These are phyloP conservation scores for Cyberlindnera euphorbiiphila DNA, from an alignment of 805 yeast species.

Conservation along the genomic window DNA sequence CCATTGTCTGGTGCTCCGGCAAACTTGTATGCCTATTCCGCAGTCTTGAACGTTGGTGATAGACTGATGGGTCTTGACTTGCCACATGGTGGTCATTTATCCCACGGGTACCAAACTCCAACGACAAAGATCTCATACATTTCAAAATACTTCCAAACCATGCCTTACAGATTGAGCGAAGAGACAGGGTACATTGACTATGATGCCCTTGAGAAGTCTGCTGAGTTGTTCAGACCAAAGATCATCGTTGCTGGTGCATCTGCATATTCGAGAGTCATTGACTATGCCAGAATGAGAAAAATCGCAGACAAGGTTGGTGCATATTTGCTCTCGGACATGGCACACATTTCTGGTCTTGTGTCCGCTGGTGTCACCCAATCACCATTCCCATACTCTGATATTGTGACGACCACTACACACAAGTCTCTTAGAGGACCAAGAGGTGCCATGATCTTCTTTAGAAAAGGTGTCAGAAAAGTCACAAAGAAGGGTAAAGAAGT, in stretches of 20 bases:
- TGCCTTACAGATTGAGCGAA: conserved; percentile 95
- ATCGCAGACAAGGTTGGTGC: conserved; percentile 98
- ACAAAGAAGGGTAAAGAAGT: conserved; percentile 92
- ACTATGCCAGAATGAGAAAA: conserved; percentile 92
- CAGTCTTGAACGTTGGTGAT: conserved; percentile 91
- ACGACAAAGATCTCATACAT: conserved; percentile 91
- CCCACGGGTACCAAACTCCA: conserved; percentile 97
- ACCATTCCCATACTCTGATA: conserved; percentile 95
- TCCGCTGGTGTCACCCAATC: conserved; percentile 95
- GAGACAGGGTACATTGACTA: conserved; percentile 94
- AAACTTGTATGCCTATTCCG: conserved; percentile 93
- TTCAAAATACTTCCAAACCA: conserved; percentile 94
- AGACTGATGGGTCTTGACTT: conserved; percentile 97
- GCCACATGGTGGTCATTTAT: conserved; percentile 98
- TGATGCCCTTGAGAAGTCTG: conserved; percentile 89
- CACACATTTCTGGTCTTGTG: conserved; percentile 93
- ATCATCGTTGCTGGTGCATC: conserved; percentile 97
- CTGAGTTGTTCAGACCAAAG: conserved; percentile 91
- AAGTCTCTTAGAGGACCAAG: conserved; percentile 99
- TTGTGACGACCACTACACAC: conserved; percentile 98
- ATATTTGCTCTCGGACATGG: conserved; percentile 95
- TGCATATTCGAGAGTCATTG: conserved; percentile 95
- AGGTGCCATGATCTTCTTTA: conserved; percentile 99
- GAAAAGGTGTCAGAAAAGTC: conserved; percentile 88
- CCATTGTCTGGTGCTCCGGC: conserved; percentile 97